Conservation (phyloP, 179 eudicot species). For the Amaranthus tricolor region DNA sequence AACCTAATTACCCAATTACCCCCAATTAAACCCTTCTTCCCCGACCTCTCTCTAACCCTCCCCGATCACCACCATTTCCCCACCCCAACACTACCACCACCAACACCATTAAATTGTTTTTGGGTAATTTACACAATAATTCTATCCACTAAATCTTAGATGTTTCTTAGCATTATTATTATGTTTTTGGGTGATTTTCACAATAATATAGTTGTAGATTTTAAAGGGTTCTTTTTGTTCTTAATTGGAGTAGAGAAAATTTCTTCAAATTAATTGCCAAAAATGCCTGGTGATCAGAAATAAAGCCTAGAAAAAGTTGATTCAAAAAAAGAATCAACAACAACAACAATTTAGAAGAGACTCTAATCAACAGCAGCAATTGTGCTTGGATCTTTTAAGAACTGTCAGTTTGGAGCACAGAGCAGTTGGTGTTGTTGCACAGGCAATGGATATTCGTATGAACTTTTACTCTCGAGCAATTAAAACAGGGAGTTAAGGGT, state of each 20-base stretch:
- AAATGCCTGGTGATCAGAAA: constrained; percentile 58
- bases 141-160: constrained; percentile 3
- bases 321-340: constrained; percentile 14
- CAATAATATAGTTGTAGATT: not conserved
- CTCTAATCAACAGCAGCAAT: constrained; percentile 80
- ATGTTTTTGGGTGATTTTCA: not conserved
- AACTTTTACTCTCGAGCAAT: constrained; percentile 72
- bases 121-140: not conserved
- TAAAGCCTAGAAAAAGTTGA: constrained; percentile 52
- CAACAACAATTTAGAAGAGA: constrained; percentile 60
- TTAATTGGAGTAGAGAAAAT: not conserved
- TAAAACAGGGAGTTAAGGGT: constrained; percentile 74
- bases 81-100: too few relatives aligned
- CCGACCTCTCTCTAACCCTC: too few relatives aligned
- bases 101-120: too few relatives aligned
- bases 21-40: too few relatives aligned
- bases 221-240: not conserved
- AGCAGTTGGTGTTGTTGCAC: constrained; percentile 64
- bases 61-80: too few relatives aligned
- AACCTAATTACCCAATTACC: too few relatives aligned
- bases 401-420: constrained; percentile 71
- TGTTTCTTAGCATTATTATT: constrained; percentile 3
- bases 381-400: constrained; percentile 63
- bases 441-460: constrained; percentile 68
- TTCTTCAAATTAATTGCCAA: not conserved